Percentiles rank a stretch among this genome's conserved stretches.
Conservation (phyloP, 1,284 basidiomycete genomes). For the Cerrena zonata region DNA sequence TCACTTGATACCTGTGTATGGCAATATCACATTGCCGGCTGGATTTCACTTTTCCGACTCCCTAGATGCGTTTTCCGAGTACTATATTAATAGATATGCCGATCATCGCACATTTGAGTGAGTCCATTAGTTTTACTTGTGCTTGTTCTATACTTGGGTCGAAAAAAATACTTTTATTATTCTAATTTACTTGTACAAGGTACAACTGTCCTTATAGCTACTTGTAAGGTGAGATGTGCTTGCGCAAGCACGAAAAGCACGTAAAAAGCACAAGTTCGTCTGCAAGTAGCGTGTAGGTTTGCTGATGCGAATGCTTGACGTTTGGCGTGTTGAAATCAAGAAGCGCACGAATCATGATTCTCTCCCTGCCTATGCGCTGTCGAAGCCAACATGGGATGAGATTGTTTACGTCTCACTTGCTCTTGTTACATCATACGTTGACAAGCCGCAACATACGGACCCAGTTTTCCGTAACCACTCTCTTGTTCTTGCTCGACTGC, state of each 20-base stretch:
- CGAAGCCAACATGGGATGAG: neutral
- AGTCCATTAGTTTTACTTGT: no score
- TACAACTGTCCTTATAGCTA: no score
- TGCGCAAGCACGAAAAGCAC: no score
- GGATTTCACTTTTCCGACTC: no score
- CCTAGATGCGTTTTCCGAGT: neutral
- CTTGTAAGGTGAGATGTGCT: no score
- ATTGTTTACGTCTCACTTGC: neutral
- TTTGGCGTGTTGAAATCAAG: neutral
- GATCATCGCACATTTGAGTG: neutral
- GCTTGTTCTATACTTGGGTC: no score
- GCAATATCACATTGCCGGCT: no score
- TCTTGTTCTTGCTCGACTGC: neutral
- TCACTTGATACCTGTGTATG: constrained; percentile 6
- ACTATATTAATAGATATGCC: neutral
- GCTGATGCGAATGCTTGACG: neutral
- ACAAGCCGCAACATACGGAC: neutral
- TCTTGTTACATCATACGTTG: neutral
- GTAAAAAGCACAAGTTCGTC: no score
- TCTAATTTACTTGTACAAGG: no score
- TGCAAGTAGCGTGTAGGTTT: no score
- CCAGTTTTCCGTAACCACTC: neutral
- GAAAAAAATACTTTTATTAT: no score
- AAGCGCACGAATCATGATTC: neutral
- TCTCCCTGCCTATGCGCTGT: neutral